These are phyloP conservation scores for Mrakia gelida DNA, from an alignment of 768 basidiomycete species.

Conservation along the genomic window DNA sequence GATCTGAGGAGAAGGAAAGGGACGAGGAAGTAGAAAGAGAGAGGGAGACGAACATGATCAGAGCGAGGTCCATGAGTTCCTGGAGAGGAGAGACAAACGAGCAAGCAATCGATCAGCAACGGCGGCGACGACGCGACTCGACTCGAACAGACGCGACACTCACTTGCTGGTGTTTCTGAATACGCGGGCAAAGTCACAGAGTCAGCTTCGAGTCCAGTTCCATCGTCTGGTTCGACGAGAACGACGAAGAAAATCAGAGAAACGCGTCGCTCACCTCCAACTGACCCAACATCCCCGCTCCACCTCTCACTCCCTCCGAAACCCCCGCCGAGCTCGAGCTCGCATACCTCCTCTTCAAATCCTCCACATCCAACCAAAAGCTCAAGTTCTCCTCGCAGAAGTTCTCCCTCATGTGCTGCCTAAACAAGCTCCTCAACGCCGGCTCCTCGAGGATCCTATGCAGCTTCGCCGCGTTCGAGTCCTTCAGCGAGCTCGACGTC, in stretches of 20 bases:
- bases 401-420: conserved; percentile 69
- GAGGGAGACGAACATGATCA: conserved; percentile 54
- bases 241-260: too few species aligned
- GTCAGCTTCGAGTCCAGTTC: conserved; percentile 55
- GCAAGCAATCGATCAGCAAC: background rate
- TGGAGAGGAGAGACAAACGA: background rate
- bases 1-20: too few species aligned
- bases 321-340: conserved; percentile 6
- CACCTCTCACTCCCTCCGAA: background rate
- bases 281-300: conserved; percentile 35
- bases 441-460: conserved; percentile 90
- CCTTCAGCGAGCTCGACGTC: conserved; percentile 50
- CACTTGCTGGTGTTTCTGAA: conserved; percentile 79
- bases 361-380: conserved; percentile 95
- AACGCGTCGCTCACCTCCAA: conserved; percentile 40
- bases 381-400: conserved; percentile 98
- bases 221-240: too few species aligned
- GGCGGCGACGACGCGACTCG: background rate
- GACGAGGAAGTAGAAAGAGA: too few species aligned
- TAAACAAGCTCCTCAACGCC: conserved; percentile 77
- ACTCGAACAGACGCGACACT: background rate
- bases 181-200: too few species aligned
- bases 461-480: conserved; percentile 86
- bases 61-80: conserved; percentile 85
- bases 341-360: conserved; percentile 92